Conservation (phyloP, 2,329 filamentous ascomycete genomes). For the Arthroderma uncinatum region DNA sequence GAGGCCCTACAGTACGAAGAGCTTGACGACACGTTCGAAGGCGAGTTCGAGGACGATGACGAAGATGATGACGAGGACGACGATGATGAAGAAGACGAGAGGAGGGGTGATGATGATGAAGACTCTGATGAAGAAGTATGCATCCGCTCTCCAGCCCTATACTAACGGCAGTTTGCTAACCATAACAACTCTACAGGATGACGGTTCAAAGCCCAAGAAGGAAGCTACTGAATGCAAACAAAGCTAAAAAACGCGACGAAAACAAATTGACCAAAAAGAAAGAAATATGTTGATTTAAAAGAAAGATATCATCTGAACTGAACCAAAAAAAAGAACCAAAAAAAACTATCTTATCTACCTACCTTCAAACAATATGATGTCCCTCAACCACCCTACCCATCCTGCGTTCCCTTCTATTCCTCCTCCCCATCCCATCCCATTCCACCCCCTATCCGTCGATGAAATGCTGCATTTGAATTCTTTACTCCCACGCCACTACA, state of each 20-base stretch:
- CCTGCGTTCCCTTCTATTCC: neutral
- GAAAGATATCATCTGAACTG: neutral
- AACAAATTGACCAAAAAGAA: neutral
- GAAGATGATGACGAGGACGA: slow-evolving; percentile 90
- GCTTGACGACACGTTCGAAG: slow-evolving; percentile 71
- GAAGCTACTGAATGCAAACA: slow-evolving; percentile 94
- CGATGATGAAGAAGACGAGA: slow-evolving; percentile 68
- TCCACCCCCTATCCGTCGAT: neutral
- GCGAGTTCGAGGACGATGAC: slow-evolving; percentile 76
- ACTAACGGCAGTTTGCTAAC: slow-evolving; percentile 10
- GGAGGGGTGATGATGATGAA: slow-evolving; percentile 53
- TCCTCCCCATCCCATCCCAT: neutral
- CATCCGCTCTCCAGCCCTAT: neutral
- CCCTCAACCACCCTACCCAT: neutral
- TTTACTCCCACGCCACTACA: neutral
- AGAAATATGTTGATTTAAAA: neutral
- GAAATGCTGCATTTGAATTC: neutral
- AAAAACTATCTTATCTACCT: neutral
- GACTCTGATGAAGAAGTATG: slow-evolving; percentile 46
- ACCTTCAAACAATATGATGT: neutral
- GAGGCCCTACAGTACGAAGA: slow-evolving; percentile 97
- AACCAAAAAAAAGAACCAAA: neutral
- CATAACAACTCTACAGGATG: slow-evolving; percentile 49
- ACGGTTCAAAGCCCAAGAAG: slow-evolving; percentile 81
- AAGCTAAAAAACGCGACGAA: slow-evolving; percentile 48